Evolutionary conservation across 2,329 filamentous ascomycete genomes (phyloP), one percentile per base, ranked within the genome.

Genomic region (Fusarium hostae): DNA sequence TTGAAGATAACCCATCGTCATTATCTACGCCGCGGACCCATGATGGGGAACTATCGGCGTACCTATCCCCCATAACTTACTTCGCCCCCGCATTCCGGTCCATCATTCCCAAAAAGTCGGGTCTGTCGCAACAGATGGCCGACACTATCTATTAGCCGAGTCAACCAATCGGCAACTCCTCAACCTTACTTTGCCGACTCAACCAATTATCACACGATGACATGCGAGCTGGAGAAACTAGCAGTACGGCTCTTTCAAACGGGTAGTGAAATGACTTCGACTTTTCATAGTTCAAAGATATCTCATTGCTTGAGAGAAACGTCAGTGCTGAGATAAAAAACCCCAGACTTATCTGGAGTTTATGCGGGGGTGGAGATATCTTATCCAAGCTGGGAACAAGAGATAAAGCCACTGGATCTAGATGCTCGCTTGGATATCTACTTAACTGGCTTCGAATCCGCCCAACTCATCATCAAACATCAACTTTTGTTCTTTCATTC

Each of bases 301-400:
- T n/a, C n/a, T n/a, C n/a, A n/a, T n/a, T n/a, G n/a, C n/a, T n/a
- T n/a, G n/a, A n/a, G n/a, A n/a, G n/a, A n/a, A n/a, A n/a, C 34
- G 13, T 41, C 39, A 28, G 30, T 30, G 54, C 28, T 43, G 37
- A 43, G 35, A 24, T 61, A 54, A 43, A 40, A 40, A 37, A n/a
- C 56, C 63, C 65, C 63, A 41, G 63, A 63, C 48, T 63, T 55
- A 40, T 34, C 16, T 11, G 20, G 28, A 37, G 52, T 40, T 43
- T 50, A 35, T 67, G 65, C 63, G 65, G 65, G 65, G 65, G 65
- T 68, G 65, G 65, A 68, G 63, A 52, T 52, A 54, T 45, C 40
- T 26, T 9, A 56, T 45, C n/a, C n/a, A 22, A 5, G 1, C n/a
- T 26, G 32, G 2, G 22, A 20, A 20, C 32, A n/a, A 30, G 34